These are phyloP conservation scores for Metschnikowia orientalis DNA, from an alignment of 805 yeast species.

Conservation along the genomic window DNA sequence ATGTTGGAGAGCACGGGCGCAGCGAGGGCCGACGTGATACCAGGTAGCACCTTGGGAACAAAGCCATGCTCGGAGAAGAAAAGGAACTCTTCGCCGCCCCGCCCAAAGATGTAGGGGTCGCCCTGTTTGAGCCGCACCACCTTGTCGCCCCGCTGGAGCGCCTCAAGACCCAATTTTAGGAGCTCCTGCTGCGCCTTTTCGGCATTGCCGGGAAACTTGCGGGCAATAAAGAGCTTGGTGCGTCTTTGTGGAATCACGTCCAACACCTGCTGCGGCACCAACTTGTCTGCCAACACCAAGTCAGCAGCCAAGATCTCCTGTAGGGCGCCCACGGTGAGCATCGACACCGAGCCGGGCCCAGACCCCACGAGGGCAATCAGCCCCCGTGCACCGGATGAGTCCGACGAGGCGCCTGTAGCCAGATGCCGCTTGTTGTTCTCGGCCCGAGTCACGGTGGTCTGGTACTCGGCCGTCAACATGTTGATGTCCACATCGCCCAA, in stretches of 20 bases:
- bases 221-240: conserved; percentile 78
- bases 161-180: conserved; percentile 64
- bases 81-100: conserved; percentile 89
- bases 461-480: conserved; percentile 47
- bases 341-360: conserved; percentile 86
- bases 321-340: conserved; percentile 81
- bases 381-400: conserved; percentile 35
- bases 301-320: conserved; percentile 80
- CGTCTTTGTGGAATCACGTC: conserved; percentile 67
- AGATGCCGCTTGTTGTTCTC: conserved; percentile 10
- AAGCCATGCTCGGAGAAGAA: conserved; percentile 68
- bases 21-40: conserved; percentile 83
- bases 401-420: not conserved
- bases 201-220: conserved; percentile 95
- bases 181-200: conserved; percentile 88
- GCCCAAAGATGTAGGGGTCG: conserved; percentile 92
- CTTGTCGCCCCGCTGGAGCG: conserved; percentile 58
- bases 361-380: conserved; percentile 81
- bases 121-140: conserved; percentile 94
- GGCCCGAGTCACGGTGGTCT: not conserved
- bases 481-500: conserved; percentile 57
- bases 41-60: conserved; percentile 74
- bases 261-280: conserved; percentile 85
- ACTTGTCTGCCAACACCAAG: conserved; percentile 79
- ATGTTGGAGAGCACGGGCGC: conserved; percentile 79